Evolutionary conservation across 805 yeast genomes (phyloP), one percentile per base, ranked within the genome.

Genomic region (Wickerhamomyces sydowiorum): DNA sequence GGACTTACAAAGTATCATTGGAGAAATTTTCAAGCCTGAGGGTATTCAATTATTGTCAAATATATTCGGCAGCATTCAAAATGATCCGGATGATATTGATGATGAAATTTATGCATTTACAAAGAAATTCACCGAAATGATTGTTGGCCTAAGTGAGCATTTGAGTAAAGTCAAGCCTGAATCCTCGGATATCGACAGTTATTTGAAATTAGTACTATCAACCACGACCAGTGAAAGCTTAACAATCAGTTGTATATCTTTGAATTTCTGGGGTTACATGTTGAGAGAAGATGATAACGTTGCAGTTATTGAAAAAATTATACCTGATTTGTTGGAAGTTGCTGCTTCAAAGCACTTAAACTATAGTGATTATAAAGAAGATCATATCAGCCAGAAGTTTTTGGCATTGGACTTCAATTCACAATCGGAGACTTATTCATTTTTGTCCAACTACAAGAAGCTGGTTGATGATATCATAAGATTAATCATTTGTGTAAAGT

Each of bases 221-320:
- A 87, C 96, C 1, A 86, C 96, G 0, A 75, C 72, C 53, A 93
- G 88, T 56, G 85, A 87, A 21, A 86, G 96, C 53, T 70, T 93
- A 42, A 82, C 91, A n/a, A 82, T 91, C 3, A 83, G 96, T 39
- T 96, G 96, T 0, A 71, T 93, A 15, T 86, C 96, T 0, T 65
- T 93, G 40, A 96, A 89, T 59, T 84, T 93, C 67, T 95, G 99
- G 99, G 88, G 95, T 46, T 78, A 91, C 2, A 78, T 91, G 50
- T 66, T 95, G 39, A 74, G 99, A 53, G 77, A 82, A 43, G 96
- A 89, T 51, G 76, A 78, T 12, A 74, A 72, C 48, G 68, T 71
- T 6, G 74, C 76, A 30, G 53, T 68, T 25, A 78, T 84, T 33
- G 70, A 72, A 40, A 65, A 65, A 7, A 62, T 83, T 14, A 65